Evolutionary conservation across 768 basidiomycete species (phyloP), one percentile per base, ranked within the genome.

Genomic region (Aureoboletus auriporus): DNA sequence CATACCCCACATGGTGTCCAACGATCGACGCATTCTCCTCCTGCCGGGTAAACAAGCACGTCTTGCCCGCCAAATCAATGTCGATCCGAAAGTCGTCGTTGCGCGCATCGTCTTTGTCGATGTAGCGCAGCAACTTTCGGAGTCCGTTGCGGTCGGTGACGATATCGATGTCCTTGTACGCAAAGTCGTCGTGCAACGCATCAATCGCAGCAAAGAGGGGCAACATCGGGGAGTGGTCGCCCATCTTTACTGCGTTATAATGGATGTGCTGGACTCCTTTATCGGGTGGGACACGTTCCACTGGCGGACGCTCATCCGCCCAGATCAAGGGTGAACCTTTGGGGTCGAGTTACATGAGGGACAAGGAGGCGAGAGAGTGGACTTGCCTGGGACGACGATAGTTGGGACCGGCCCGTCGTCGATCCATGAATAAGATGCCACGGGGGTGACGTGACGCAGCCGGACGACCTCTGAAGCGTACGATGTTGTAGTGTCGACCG

Each of bases 81-180:
- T 91, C 86, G 52, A 91, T 85, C 16, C 88, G 71, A 58, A 89
- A 91, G 46, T 79, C 20, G 9, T 42, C 66, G 3, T 10, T 13
- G 5, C 14, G 10, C 9, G 16, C 44, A 12, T 46, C 20, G 2
- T 23, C 20, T 4, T 23, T 20, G n/a, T 62, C 57, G 12, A 63
- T 46, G 82, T 80, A 85, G 23, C 80, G 71, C 17, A 81, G 57
- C 35, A 89, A 66, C 61, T 84, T 86, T 23, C 85, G 74, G 14
- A 88, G 66, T 23, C 71, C 72, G 56, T 86, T 88, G 27, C 87
- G 74, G 57, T 87, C 85, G 0, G 83, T 80, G 51, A 88, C 68
- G 16, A 66, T 45, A 37, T 79, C 67, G 14, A 78, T 70, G 6
- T 79, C 59, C 4, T 55, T 35, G 37, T 65, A 60, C 11, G 51